A percentile compares a stretch with the other conserved stretches of the same genome.
Evolutionary conservation across 1,284 basidiomycete species (phyloP).

Genomic region (Coniophora puteana): DNA sequence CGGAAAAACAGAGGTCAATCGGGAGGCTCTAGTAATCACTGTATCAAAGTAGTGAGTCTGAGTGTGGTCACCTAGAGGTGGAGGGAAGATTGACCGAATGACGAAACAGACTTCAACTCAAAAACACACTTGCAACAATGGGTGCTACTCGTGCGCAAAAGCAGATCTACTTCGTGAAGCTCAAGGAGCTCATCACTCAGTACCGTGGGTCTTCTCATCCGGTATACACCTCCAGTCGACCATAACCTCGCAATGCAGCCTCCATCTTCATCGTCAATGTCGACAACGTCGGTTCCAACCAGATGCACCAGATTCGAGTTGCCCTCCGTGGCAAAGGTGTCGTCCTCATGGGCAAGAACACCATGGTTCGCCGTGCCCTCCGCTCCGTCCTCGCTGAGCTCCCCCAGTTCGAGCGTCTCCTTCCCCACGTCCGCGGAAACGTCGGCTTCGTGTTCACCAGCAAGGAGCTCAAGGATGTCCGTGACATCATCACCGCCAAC

Average conservation of each 20-base stretch:
- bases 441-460: slow-evolving; percentile 99
- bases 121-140: slow-evolving; percentile 74
- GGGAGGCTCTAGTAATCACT: slow-evolving; percentile 67
- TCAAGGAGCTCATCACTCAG: slow-evolving; percentile 89
- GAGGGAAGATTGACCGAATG: neutral
- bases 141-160: slow-evolving; percentile 90
- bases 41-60: slow-evolving; percentile 22
- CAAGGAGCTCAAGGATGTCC: slow-evolving; percentile 91
- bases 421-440: slow-evolving; percentile 96
- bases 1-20: slow-evolving; percentile 67
- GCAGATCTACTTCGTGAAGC: slow-evolving; percentile 91
- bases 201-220: slow-evolving; percentile 62
- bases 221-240: slow-evolving; percentile 4
- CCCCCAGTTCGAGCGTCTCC: slow-evolving; percentile 95
- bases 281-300: slow-evolving; percentile 99
- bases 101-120: neutral
- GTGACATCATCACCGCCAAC: slow-evolving; percentile 91
- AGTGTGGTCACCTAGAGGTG: slow-evolving; percentile 6
- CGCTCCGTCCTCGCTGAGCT: slow-evolving; percentile 86
- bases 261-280: slow-evolving; percentile 99
- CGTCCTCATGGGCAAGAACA: slow-evolving; percentile 99
- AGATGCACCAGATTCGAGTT: slow-evolving; percentile 99
- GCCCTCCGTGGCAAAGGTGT: slow-evolving; percentile 95
- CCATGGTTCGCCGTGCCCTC: slow-evolving; percentile 98
- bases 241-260: slow-evolving; percentile 42